Conservation (phyloP, 2,329 filamentous ascomycete species). For the Piedraia hortae region DNA sequence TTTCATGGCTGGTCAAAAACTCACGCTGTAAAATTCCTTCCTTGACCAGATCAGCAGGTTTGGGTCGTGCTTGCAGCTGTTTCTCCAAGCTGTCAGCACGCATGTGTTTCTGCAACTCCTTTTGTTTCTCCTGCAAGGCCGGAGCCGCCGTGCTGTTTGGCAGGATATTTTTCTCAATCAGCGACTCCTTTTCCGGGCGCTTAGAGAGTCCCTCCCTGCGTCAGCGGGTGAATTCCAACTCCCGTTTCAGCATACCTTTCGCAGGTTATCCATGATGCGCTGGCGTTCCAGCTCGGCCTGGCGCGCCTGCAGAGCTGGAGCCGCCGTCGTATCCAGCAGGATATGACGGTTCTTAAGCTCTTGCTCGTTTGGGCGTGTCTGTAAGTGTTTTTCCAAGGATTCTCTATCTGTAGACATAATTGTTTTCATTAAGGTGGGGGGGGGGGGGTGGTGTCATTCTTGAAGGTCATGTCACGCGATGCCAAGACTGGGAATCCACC, state of each 20-base stretch:
- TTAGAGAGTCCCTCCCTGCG: constrained; percentile 27
- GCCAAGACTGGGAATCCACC: too few species aligned
- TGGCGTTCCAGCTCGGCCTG: constrained; percentile 37
- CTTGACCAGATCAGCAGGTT: constrained; percentile 47
- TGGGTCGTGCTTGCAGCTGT: constrained; percentile 52
- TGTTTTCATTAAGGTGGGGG: too few species aligned
- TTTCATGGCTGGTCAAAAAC: too few species aligned
- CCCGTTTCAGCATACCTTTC: constrained; percentile 26
- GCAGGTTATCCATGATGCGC: constrained; percentile 32
- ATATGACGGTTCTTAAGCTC: constrained; percentile 43
- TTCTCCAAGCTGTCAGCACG: constrained; percentile 64
- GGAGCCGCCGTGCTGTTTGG: constrained; percentile 53
- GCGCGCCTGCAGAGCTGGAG: constrained; percentile 36
- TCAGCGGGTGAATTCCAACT: too few species aligned
- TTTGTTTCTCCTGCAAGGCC: constrained; percentile 50
- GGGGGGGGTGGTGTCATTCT: too few species aligned
- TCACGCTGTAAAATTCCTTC: constrained; percentile 46
- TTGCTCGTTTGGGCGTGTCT: constrained; percentile 23
- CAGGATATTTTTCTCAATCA: constrained; percentile 73
- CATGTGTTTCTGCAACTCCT: constrained; percentile 72
- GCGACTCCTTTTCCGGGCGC: constrained; percentile 39
- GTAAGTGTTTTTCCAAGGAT: constrained; percentile 8
- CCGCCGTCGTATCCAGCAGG: constrained; percentile 36
- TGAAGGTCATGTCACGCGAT: too few species aligned
- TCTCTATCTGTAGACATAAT: too few species aligned